These are phyloP conservation scores for Cyclostephanos tholiformis DNA, from an alignment of 108 stramenopile genomes.

Conservation along the genomic window DNA sequence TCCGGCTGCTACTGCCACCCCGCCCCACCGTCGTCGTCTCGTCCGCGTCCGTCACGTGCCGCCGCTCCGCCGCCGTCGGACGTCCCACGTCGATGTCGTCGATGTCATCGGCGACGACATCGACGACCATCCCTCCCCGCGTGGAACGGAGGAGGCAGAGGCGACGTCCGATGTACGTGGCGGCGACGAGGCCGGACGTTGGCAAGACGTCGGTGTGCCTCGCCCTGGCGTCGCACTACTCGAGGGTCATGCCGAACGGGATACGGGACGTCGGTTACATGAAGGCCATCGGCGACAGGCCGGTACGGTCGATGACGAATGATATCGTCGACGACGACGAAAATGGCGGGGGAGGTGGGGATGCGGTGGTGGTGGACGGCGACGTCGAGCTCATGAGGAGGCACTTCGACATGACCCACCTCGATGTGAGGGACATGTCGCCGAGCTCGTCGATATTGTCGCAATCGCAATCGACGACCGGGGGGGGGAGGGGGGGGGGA, in stretches of 20 bases:
- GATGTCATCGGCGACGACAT: neutral
- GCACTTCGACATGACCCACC: constrained; percentile 71
- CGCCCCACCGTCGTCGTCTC: neutral
- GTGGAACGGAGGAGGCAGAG: neutral
- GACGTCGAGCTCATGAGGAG: constrained; percentile 84
- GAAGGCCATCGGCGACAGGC: constrained; percentile 86
- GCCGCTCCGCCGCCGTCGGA: too few species aligned
- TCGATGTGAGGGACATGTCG: constrained; percentile 75
- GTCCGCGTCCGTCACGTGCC: neutral
- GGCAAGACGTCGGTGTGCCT: constrained; percentile 90
- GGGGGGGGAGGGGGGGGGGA: too few species aligned
- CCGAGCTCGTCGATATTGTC: constrained; percentile 34
- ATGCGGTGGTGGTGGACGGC: constrained; percentile 63
- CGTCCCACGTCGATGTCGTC: neutral
- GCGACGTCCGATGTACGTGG: constrained; percentile 77
- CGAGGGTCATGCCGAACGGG: constrained; percentile 61
- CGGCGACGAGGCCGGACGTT: constrained; percentile 91
- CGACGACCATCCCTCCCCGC: neutral
- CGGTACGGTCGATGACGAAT: constrained; percentile 42
- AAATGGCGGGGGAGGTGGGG: constrained; percentile 25
- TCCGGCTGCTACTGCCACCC: too few species aligned
- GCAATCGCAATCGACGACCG: too few species aligned
- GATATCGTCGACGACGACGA: constrained; percentile 8
- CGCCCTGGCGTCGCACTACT: constrained; percentile 83
- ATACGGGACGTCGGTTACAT: constrained; percentile 83